Base-by-base conservation (phyloP, 225 moss, liverwort and hornwort genomes). In the Lunularia cruciata region DNA sequence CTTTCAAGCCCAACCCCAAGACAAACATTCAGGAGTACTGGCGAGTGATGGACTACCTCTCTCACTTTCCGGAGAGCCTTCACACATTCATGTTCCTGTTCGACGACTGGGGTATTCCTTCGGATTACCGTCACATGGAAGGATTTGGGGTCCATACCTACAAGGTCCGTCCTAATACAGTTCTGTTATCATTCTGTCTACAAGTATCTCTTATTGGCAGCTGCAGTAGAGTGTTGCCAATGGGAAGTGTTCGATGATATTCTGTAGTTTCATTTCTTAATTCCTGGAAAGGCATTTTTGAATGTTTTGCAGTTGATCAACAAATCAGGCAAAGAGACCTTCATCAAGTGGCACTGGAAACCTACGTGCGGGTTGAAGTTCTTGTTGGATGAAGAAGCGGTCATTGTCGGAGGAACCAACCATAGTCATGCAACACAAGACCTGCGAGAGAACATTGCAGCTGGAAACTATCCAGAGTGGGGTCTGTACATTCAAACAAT, bases 391-490 rank as follows among this genome's bases (percentile, higher is more conserved):
- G 90, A 90, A 4, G 90, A 90, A 57, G 88, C 90, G 6, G 63
- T 78, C 12, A 57, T 82, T 65, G 80, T 90, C 9, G 90, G 83
- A 15, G 90, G 90, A 52, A 73, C 77, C 26, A 88, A 88, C 47
- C 90, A 90, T 58, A 90, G 90, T 51, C 90, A 90, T 51, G 88
- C 88, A n/a, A 88, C 88, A 23, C 83, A 90, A 76, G 90, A 90
- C 60, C 69, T 90, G 33, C 79, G 65, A 2, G 88, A 90, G 20
- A 72, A 88, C 5, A 90, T 90, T 5, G 84, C 88, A 28, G 30
- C 83, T 26, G 90, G 90, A 12, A 84, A 79, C 51, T 90, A 82
- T 63, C 90, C 90, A 0, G 90, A 90, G 81, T 90, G 90, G 90
- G 86, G 75, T 67, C 81, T 90, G 16, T 73, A 75, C 80, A 87